These are phyloP conservation scores for Kodamaea derodonti DNA, from an alignment of 1,139 yeast species.

Conservation along the genomic window DNA sequence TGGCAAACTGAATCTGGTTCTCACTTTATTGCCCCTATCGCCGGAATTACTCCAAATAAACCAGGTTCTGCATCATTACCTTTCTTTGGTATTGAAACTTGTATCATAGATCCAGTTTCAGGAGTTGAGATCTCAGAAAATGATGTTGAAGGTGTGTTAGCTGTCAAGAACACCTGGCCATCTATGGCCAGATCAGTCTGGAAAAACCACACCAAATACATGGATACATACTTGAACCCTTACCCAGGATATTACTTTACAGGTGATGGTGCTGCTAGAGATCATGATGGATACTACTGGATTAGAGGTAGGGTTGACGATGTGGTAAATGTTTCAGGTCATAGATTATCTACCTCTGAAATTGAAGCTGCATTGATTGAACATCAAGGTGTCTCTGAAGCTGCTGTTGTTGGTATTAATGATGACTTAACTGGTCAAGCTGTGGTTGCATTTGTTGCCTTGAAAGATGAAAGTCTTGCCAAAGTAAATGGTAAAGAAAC, in stretches of 20 bases:
- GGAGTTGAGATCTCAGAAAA: slow-evolving; percentile 83
- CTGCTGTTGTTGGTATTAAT: slow-evolving; percentile 91
- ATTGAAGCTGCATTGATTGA: slow-evolving; percentile 89
- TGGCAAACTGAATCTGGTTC: slow-evolving; percentile 99
- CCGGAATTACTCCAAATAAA: slow-evolving; percentile 92
- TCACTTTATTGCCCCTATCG: slow-evolving; percentile 91
- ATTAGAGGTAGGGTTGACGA: slow-evolving; percentile 98
- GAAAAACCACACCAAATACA: slow-evolving; percentile 83
- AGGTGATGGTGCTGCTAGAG: slow-evolving; percentile 99
- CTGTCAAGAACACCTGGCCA: slow-evolving; percentile 90
- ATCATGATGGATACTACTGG: slow-evolving; percentile 96
- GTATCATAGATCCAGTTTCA: slow-evolving; percentile 85
- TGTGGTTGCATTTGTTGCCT: slow-evolving; percentile 87
- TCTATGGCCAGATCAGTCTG: slow-evolving; percentile 97
- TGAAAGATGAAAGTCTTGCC: slow-evolving; percentile 55
- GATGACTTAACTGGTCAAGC: slow-evolving; percentile 99
- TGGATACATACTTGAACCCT: slow-evolving; percentile 92
- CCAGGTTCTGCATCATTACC: slow-evolving; percentile 98
- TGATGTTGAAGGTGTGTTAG: slow-evolving; percentile 95
- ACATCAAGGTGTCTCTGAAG: slow-evolving; percentile 78
- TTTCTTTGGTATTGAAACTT: slow-evolving; percentile 90
- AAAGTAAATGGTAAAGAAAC: slow-evolving; percentile 43
- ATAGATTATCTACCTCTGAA: slow-evolving; percentile 94
- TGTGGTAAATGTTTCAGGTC: slow-evolving; percentile 96
- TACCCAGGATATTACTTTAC: slow-evolving; percentile 97